phyloP scores from a whole-genome alignment of 192 early-diverging fungal species.

The Martensiomyces pterosporus region DNA sequence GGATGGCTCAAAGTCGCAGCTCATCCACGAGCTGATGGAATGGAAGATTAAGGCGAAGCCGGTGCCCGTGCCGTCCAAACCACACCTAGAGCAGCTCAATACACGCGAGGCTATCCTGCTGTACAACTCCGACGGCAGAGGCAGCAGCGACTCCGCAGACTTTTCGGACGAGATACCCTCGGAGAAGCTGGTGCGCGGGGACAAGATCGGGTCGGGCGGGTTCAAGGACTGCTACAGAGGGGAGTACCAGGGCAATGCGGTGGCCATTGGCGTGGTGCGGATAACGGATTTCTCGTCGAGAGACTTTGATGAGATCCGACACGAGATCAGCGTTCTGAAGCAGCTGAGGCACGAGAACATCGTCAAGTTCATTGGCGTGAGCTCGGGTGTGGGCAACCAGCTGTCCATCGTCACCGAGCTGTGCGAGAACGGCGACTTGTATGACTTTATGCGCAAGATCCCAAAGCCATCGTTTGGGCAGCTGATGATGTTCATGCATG shows the following conservation, averaged over 20 bases:
- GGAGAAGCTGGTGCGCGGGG: slow-evolving; percentile 56
- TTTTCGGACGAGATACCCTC: slow-evolving; percentile 59
- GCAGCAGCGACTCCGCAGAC: slow-evolving; percentile 49
- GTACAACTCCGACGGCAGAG: slow-evolving; percentile 30
- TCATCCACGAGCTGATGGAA: slow-evolving; percentile 58
- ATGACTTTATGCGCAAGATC: slow-evolving; percentile 66
- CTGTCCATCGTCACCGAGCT: slow-evolving; percentile 73
- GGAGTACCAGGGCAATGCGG: slow-evolving; percentile 57
- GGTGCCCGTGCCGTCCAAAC: slow-evolving; percentile 63
- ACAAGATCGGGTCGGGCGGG: slow-evolving; percentile 69
- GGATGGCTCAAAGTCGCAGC: slow-evolving; percentile 58
- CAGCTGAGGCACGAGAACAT: slow-evolving; percentile 75
- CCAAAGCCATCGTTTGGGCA: slow-evolving; percentile 60
- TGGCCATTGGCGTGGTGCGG: slow-evolving; percentile 69
- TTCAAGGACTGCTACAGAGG: slow-evolving; percentile 77
- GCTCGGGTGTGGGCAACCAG: slow-evolving; percentile 55
- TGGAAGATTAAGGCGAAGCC: slow-evolving; percentile 67
- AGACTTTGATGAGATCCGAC: slow-evolving; percentile 68
- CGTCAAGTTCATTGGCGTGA: slow-evolving; percentile 68
- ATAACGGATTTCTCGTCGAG: slow-evolving; percentile 63
- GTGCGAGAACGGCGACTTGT: slow-evolving; percentile 70
- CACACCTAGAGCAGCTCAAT: slow-evolving; percentile 54
- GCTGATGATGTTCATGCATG: slow-evolving; percentile 73
- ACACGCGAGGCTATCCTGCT: slow-evolving; percentile 46
- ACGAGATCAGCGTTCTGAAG: slow-evolving; percentile 73